Conservation (phyloP, 768 basidiomycete species). For the Leucocoprinus sp. region DNA sequence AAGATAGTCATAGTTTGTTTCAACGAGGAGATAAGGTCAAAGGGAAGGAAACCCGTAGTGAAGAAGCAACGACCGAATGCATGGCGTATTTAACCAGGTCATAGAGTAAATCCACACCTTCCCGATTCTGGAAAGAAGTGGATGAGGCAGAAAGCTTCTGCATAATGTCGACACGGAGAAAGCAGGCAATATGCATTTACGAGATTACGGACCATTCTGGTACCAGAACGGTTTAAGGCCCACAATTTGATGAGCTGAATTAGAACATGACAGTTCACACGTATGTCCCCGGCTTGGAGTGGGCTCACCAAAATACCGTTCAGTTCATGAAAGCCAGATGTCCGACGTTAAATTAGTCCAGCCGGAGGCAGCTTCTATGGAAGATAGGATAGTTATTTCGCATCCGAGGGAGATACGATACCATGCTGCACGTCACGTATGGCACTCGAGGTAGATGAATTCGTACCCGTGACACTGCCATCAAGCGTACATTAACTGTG, state of each 20-base stretch:
- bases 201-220: too few species aligned
- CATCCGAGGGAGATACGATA: neutral
- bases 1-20: neutral
- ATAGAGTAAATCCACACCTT: neutral
- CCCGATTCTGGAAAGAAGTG: conserved; percentile 1
- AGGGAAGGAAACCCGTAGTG: neutral
- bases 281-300: neutral
- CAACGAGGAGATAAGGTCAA: neutral
- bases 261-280: neutral
- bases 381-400: too few species aligned
- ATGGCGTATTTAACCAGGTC: conserved; percentile 8
- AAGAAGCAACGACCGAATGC: neutral
- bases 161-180: neutral
- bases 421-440: neutral
- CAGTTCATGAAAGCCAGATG: neutral
- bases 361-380: neutral
- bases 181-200: conserved; percentile 1
- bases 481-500: too few species aligned
- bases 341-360: neutral
- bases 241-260: neutral
- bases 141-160: neutral
- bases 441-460: neutral
- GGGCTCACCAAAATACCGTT: neutral
- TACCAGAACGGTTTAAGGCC: neutral
- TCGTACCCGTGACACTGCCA: neutral